Conservation (phyloP, 805 yeast genomes). For the Cyberlindnera maritima region DNA sequence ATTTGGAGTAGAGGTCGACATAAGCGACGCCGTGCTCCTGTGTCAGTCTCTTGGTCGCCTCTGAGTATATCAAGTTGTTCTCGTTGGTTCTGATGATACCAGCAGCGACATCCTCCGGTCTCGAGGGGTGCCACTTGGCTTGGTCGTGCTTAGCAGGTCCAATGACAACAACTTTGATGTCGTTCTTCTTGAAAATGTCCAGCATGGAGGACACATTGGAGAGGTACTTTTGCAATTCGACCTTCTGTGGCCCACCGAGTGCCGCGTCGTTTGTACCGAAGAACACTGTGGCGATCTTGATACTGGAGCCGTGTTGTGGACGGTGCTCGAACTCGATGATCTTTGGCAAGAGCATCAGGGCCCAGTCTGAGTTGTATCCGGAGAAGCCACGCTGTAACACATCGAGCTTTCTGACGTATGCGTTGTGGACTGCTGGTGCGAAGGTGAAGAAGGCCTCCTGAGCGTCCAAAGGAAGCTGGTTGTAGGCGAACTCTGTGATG, state of each 20-base stretch:
- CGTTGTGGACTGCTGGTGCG: conserved; percentile 47
- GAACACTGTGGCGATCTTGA: conserved; percentile 53
- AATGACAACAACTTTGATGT: conserved; percentile 53
- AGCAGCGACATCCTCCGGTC: conserved; percentile 31
- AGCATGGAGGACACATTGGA: conserved; percentile 47
- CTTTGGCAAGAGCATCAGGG: conserved; percentile 44
- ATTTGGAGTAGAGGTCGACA: conserved; percentile 50
- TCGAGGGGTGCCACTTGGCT: conserved; percentile 36
- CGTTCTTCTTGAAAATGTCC: conserved; percentile 35
- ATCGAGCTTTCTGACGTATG: conserved; percentile 63
- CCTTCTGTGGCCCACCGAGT: conserved; percentile 42
- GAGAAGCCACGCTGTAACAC: conserved; percentile 70
- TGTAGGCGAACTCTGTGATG: conserved; percentile 53
- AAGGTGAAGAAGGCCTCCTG: conserved; percentile 39
- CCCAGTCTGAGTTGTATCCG: conserved; percentile 75
- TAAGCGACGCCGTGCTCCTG: conserved; percentile 48
- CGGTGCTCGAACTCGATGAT: conserved; percentile 49
- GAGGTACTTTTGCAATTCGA: conserved; percentile 47
- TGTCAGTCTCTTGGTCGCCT: conserved; percentile 47
- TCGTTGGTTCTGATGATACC: conserved; percentile 47
- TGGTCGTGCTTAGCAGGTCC: conserved; percentile 61
- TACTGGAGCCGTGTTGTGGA: conserved; percentile 27
- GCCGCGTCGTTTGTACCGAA: conserved; percentile 82
- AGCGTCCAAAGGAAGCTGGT: conserved; percentile 30
- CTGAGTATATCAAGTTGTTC: conserved; percentile 46